Percentiles rank a stretch among this genome's conserved stretches.
These are phyloP conservation scores for Stachybotrys elegans DNA, from an alignment of 2,329 filamentous ascomycete genomes.

Conservation along the genomic window DNA sequence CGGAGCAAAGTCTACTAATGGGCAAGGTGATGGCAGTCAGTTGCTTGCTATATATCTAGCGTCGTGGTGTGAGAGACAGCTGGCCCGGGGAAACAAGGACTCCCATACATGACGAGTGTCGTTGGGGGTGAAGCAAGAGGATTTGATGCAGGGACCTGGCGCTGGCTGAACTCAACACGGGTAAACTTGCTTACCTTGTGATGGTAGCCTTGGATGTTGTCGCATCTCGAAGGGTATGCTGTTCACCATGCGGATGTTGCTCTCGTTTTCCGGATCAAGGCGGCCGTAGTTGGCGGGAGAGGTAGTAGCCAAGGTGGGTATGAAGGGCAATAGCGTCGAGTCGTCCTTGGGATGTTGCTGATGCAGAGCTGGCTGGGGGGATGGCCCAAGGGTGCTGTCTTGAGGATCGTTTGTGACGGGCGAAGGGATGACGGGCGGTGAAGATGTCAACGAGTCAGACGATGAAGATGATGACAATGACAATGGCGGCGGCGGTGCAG, in stretches of 20 bases:
- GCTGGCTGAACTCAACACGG: too few relatives aligned
- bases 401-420: background rate
- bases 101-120: too few relatives aligned
- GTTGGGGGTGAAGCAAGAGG: too few relatives aligned
- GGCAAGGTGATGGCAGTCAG: too few relatives aligned
- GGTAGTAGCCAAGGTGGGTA: slow-evolving; percentile 11
- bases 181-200: too few relatives aligned
- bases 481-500: background rate
- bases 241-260: slow-evolving; percentile 23
- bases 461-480: background rate
- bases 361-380: background rate
- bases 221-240: slow-evolving; percentile 20
- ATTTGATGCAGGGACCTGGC: background rate
- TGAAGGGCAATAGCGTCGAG: slow-evolving; percentile 6
- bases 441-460: background rate
- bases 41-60: too few relatives aligned
- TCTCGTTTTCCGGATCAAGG: slow-evolving; percentile 30
- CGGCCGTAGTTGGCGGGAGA: slow-evolving; percentile 24
- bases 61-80: too few relatives aligned
- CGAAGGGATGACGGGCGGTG: background rate
- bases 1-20: too few relatives aligned
- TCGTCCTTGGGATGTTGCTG: background rate
- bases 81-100: too few relatives aligned
- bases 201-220: too few relatives aligned
- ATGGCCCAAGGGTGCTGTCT: background rate